Conservation (phyloP, 257 asterid species). For the Fraxinus americana region DNA sequence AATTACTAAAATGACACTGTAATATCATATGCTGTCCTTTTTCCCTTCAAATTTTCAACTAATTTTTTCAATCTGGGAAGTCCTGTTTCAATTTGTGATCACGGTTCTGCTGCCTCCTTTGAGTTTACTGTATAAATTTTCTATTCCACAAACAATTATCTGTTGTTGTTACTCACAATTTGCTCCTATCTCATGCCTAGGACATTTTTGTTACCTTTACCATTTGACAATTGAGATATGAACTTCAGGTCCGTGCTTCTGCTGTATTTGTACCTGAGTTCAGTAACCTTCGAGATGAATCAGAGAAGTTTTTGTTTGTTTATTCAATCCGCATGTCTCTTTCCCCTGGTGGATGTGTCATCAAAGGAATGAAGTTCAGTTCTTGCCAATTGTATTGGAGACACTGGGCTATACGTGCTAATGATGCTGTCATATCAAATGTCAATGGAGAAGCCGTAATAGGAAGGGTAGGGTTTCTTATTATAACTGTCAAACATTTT, state of each 20-base stretch:
- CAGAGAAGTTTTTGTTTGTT: conserved; percentile 57
- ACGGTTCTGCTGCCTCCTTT: conserved; percentile 4
- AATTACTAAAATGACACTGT: conserved; percentile 12
- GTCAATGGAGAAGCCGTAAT: conserved; percentile 85
- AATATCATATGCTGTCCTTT: neutral
- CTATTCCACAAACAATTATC: neutral
- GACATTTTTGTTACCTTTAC: conserved; percentile 10
- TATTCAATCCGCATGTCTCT: conserved; percentile 90
- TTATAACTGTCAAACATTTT: neutral
- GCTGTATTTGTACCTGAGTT: conserved; percentile 80
- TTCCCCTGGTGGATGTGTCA: conserved; percentile 69
- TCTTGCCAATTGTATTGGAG: conserved; percentile 88
- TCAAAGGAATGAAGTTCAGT: conserved; percentile 54
- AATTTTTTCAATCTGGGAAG: neutral
- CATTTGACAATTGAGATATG: conserved; percentile 11
- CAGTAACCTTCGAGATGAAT: conserved; percentile 58
- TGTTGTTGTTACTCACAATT: neutral
- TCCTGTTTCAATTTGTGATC: neutral
- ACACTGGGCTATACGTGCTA: conserved; percentile 72
- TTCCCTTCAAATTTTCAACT: neutral
- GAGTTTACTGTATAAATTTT: conserved; percentile 1
- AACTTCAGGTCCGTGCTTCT: conserved; percentile 84
- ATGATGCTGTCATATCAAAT: conserved; percentile 52
- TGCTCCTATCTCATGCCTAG: conserved; percentile 4
- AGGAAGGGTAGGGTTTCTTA: conserved; percentile 63